phyloP scores from a whole-genome alignment of 2,329 filamentous ascomycete species.

The Septoria linicola region DNA sequence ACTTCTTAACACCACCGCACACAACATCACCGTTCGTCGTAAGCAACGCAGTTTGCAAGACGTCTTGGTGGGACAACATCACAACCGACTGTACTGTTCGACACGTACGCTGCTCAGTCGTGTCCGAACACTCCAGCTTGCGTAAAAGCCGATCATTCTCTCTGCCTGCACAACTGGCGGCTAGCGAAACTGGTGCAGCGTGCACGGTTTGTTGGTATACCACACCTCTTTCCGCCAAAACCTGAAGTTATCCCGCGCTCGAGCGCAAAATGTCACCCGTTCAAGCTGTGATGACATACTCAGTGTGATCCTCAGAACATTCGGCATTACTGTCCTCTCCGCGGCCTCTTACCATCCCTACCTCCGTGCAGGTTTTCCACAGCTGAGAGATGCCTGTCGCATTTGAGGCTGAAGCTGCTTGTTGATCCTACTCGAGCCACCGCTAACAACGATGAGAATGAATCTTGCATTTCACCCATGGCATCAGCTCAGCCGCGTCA shows the following conservation, averaged over 20 bases:
- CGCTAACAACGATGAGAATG: too few species aligned
- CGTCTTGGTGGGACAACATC: too few species aligned
- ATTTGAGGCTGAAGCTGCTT: background rate
- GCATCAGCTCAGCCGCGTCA: too few species aligned
- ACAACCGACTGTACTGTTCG: too few species aligned
- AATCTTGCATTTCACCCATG: too few species aligned
- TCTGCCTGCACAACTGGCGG: conserved; percentile 1
- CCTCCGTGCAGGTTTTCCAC: background rate
- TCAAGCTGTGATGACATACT: background rate
- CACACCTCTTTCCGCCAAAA: conserved; percentile 1
- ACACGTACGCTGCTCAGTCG: too few species aligned
- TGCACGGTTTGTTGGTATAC: conserved; percentile 9
- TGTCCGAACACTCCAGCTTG: too few species aligned
- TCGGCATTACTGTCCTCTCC: background rate
- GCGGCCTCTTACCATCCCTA: background rate
- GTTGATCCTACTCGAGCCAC: conserved; percentile 8
- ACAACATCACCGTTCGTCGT: too few species aligned
- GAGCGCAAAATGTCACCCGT: background rate
- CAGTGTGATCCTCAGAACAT: background rate
- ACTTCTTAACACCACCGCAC: too few species aligned
- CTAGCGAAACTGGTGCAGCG: conserved; percentile 7
- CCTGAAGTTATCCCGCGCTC: background rate
- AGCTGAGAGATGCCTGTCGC: background rate
- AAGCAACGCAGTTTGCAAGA: too few species aligned
- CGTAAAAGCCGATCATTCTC: background rate